Conservation (phyloP, 345 rosid genomes). For the Lepidium aucheri region DNA sequence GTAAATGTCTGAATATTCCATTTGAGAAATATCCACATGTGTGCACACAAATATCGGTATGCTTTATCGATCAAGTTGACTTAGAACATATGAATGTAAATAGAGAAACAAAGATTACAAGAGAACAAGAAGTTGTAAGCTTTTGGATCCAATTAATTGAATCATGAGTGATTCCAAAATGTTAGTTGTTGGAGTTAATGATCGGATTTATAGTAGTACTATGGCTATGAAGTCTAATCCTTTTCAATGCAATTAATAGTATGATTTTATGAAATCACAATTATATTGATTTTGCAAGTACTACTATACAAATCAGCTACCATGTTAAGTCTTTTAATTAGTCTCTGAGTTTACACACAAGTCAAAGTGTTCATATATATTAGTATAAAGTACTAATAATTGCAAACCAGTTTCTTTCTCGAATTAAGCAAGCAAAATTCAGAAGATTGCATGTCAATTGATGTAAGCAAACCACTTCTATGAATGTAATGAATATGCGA, state of each 20-base stretch:
- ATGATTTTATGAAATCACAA: not conserved
- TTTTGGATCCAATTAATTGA: not conserved
- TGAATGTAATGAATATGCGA: not conserved
- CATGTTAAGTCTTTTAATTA: not conserved
- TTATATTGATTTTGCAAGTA: no score
- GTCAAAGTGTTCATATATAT: not conserved
- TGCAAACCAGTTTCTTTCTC: not conserved
- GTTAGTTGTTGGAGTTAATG: not conserved
- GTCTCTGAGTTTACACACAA: not conserved
- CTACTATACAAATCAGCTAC: no score
- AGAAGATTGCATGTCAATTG: not conserved
- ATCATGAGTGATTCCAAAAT: not conserved
- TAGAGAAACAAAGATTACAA: not conserved
- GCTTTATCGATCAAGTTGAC: not conserved
- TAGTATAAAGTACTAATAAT: not conserved
- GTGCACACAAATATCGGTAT: not conserved
- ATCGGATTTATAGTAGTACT: not conserved
- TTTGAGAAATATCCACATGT: conserved; percentile 9
- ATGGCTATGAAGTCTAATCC: not conserved
- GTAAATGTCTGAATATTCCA: conserved; percentile 1
- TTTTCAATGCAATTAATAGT: not conserved
- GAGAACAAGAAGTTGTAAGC: not conserved
- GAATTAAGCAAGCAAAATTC: not conserved
- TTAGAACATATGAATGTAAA: not conserved
- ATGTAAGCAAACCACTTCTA: not conserved